Evolutionary conservation across 129 eudicot species (phyloP).

Genomic region (Centella asiatica): DNA sequence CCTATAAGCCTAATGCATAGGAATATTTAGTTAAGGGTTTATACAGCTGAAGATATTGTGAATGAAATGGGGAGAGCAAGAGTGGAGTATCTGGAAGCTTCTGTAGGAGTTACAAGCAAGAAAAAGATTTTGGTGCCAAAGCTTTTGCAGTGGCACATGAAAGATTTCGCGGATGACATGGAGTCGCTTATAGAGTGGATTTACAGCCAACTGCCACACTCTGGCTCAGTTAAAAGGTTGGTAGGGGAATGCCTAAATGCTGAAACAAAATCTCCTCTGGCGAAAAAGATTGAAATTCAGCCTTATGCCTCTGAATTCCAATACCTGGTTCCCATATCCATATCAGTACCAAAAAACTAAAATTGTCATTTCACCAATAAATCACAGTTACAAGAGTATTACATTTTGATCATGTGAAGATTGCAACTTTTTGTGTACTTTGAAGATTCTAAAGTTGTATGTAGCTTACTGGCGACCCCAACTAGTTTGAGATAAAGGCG

Average conservation of each 20-base stretch:
- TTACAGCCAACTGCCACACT: conserved; percentile 75
- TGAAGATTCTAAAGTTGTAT: too few relatives aligned
- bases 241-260: conserved; percentile 79
- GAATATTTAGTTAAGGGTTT: conserved; percentile 56
- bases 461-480: too few relatives aligned
- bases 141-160: conserved; percentile 91
- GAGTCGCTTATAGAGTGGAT: conserved; percentile 93
- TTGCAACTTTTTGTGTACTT: too few relatives aligned
- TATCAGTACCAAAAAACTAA: too few relatives aligned
- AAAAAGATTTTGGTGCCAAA: conserved; percentile 77
- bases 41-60: conserved; percentile 65
- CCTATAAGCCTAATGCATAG: not conserved
- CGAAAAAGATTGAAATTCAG: conserved; percentile 63
- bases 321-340: conserved; percentile 69
- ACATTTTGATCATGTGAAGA: too few relatives aligned
- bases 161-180: conserved; percentile 94
- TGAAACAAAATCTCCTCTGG: conserved; percentile 44
- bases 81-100: conserved; percentile 82
- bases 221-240: conserved; percentile 50
- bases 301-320: conserved; percentile 81
- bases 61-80: conserved; percentile 78
- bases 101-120: conserved; percentile 72
- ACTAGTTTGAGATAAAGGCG: too few relatives aligned
- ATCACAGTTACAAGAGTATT: too few relatives aligned
- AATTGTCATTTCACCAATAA: too few relatives aligned